Conservation (phyloP, 805 yeast species). For the Metschnikowia amazonensis region DNA sequence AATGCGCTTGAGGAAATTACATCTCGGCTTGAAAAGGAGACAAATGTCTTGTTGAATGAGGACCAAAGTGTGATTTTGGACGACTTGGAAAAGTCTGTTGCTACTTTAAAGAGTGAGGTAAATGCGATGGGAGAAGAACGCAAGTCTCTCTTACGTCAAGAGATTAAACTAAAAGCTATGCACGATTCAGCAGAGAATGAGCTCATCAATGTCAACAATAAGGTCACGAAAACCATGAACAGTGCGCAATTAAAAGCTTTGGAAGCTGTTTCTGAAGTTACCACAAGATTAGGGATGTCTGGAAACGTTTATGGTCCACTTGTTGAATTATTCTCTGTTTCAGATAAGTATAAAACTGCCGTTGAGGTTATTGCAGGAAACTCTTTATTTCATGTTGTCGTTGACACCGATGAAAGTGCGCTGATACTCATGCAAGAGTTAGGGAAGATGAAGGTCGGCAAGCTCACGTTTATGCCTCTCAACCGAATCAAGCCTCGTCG, state of each 20-base stretch:
- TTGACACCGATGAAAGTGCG: slow-evolving; percentile 83
- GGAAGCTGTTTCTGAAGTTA: slow-evolving; percentile 61
- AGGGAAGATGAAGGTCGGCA: slow-evolving; percentile 64
- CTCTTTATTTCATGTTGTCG: slow-evolving; percentile 82
- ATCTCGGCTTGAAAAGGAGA: slow-evolving; percentile 4
- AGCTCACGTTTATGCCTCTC: slow-evolving; percentile 89
- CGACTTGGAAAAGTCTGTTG: slow-evolving; percentile 29
- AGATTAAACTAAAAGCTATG: slow-evolving; percentile 58
- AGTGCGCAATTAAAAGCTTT: slow-evolving; percentile 67
- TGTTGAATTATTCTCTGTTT: slow-evolving; percentile 77
- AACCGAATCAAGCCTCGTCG: slow-evolving; percentile 53
- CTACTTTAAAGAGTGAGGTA: slow-evolving; percentile 41
- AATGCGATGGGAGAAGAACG: slow-evolving; percentile 57
- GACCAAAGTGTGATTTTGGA: slow-evolving; percentile 1
- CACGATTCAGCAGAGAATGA: slow-evolving; percentile 54
- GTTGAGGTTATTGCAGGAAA: slow-evolving; percentile 88
- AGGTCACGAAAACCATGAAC: slow-evolving; percentile 71
- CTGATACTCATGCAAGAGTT: slow-evolving; percentile 73
- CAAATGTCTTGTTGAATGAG: slow-evolving; percentile 1
- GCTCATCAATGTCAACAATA: slow-evolving; percentile 52
- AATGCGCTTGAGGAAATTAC: slow-evolving; percentile 21
- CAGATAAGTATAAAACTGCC: slow-evolving; percentile 78
- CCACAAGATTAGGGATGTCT: slow-evolving; percentile 52
- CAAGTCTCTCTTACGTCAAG: slow-evolving; percentile 75
- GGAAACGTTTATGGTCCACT: slow-evolving; percentile 73